Base-by-base conservation (phyloP, 805 yeast species). In the Scheffersomyces amazonensis region DNA sequence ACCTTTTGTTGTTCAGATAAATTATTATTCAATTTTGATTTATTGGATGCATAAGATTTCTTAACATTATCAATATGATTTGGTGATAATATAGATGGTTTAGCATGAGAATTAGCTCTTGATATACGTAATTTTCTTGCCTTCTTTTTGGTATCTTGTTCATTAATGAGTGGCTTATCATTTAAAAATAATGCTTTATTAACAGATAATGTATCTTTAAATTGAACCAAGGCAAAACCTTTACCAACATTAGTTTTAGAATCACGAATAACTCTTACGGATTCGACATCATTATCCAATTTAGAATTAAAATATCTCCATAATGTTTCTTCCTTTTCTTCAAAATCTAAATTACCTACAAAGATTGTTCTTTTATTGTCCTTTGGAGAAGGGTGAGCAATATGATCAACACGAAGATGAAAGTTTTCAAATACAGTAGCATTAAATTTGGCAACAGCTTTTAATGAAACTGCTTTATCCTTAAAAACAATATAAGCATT, bases 171-270 rank as follows among this genome's bases (percentile, higher is more conserved):
- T 41, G 80, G 77, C 64, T 86, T 81, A 32, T 79, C 91, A 59
- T 90, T 78, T 43, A 87, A 66, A 42, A 88, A 63, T 37, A 93
- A 62, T 1, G 96, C 97, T 56, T 87, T 85, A 45, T 81, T 80
- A 8, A 93, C 96, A 30, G 81, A 71, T 39, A 82, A 64, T 1
- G 76, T 50, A 53, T 86, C 91, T 43, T 72, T 76, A 68, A 90
- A 93, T 62, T 91, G 98, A 24, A 93, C 89, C 58, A 90, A 87
- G 5, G 96, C 99, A 66, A 93, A 90, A 5, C 99, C 99, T 66
- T 93, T 93, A 46, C 99, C 99, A 42, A 91, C 71, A 53, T 93
- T 91, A 16, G 97, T 91, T 66, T 87, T 87, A 13, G 95, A 66
- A 58, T 93, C 99, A 57, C 99, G 80, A 23, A 93, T 77, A 33